These are phyloP conservation scores for Boletellus sp. DNA, from an alignment of 1,284 basidiomycete species.

Conservation along the genomic window DNA sequence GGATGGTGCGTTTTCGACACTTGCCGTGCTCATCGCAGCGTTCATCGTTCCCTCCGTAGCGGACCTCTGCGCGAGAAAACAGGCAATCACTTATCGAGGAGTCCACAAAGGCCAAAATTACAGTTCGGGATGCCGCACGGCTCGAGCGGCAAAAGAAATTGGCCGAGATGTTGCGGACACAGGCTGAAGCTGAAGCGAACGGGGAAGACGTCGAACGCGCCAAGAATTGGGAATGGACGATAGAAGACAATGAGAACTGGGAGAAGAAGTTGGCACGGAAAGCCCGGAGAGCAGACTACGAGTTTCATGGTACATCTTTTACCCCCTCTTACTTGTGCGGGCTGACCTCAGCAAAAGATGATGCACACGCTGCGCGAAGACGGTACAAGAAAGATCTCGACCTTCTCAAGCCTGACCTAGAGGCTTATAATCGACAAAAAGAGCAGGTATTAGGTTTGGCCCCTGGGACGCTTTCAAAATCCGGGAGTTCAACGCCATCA, in stretches of 20 bases:
- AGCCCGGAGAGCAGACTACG: slow-evolving; percentile 67
- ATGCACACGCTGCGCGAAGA: slow-evolving; percentile 82
- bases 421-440: slow-evolving; percentile 83
- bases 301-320: slow-evolving; percentile 63
- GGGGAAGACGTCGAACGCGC: slow-evolving; percentile 80
- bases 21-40: not conserved
- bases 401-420: slow-evolving; percentile 80
- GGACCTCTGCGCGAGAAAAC: slow-evolving; percentile 76
- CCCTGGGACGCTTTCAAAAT: slow-evolving; percentile 52
- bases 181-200: slow-evolving; percentile 83
- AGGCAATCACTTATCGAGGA: slow-evolving; percentile 82
- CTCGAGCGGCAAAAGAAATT: slow-evolving; percentile 85
- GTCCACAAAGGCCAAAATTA: slow-evolving; percentile 70
- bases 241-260: slow-evolving; percentile 30
- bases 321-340: slow-evolving; percentile 13
- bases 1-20: slow-evolving; percentile 57
- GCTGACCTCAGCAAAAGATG: slow-evolving; percentile 53
- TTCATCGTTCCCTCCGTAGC: slow-evolving; percentile 41
- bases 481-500: slow-evolving; percentile 36
- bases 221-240: slow-evolving; percentile 32
- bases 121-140: slow-evolving; percentile 73
- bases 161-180: slow-evolving; percentile 82
- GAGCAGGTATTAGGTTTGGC: slow-evolving; percentile 75
- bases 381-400: slow-evolving; percentile 91
- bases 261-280: slow-evolving; percentile 30